Evolutionary conservation across 2,329 filamentous ascomycete genomes (phyloP).

Genomic region (Epichloe uncinata): DNA sequence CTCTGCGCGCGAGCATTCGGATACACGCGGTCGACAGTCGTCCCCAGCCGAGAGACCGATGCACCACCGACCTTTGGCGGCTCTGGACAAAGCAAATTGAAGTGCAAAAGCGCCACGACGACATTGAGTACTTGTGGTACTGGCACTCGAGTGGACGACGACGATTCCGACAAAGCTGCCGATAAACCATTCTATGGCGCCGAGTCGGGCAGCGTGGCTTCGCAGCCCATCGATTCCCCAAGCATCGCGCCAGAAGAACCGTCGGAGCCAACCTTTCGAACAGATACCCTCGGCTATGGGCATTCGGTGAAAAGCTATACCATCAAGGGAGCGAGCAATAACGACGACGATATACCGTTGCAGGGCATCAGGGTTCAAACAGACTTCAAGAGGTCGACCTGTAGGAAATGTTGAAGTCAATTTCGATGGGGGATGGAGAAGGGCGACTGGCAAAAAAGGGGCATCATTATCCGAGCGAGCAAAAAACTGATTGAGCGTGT

Average conservation of each 20-base stretch:
- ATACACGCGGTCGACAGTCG: slow-evolving; percentile 19
- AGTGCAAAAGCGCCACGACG: slow-evolving; percentile 9
- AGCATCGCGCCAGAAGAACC: neutral
- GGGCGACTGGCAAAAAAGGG: neutral
- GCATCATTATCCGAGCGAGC: neutral
- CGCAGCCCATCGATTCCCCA: neutral
- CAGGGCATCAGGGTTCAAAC: slow-evolving; percentile 25
- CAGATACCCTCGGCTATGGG: slow-evolving; percentile 18
- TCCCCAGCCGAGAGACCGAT: slow-evolving; percentile 14
- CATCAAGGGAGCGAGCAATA: slow-evolving; percentile 13
- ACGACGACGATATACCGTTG: slow-evolving; percentile 25
- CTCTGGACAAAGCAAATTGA: slow-evolving; percentile 6
- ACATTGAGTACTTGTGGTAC: slow-evolving; percentile 8
- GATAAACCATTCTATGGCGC: slow-evolving; percentile 17
- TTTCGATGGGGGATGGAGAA: neutral
- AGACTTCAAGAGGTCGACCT: slow-evolving; percentile 20
- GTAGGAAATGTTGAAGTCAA: neutral
- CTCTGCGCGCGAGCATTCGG: slow-evolving; percentile 24
- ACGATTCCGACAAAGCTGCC: slow-evolving; percentile 5
- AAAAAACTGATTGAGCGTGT: too few relatives aligned
- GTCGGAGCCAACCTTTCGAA: slow-evolving; percentile 16
- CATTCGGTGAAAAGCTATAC: slow-evolving; percentile 20
- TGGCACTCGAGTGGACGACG: slow-evolving; percentile 3
- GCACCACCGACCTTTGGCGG: slow-evolving; percentile 10
- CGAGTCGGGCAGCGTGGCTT: slow-evolving; percentile 12